Evolutionary conservation across 1,284 basidiomycete species (phyloP), one percentile per base, ranked within the genome.

Genomic region (Lentinula novae-zelandiae): DNA sequence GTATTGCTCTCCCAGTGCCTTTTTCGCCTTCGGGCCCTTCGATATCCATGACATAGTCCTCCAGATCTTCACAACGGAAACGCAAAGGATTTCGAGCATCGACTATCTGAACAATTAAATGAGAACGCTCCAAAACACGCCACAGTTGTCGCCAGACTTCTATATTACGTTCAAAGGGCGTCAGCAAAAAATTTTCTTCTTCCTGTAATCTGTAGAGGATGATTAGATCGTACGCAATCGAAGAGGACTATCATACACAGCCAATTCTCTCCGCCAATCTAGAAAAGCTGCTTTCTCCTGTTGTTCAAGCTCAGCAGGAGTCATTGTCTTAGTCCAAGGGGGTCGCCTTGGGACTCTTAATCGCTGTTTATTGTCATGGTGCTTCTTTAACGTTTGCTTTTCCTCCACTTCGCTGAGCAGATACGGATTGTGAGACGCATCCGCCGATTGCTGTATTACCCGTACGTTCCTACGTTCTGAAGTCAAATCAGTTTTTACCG

Each of bases 81-180:
- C 86, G 82, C 12, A 96, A 77, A 0, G 95, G 95, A 77, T 97
- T 97, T 49, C 95, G 85, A 9, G 94, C 96, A 71, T 98, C 95
- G 53, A 98, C 94, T 62, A 98, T 98, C 75, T 98, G 95, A 0
- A 98, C 93, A 46, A 98, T 77, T 10, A 98, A 83, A 69, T 97
- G 94, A 5, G 95, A 96, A 49, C 96, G 86, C 75, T 98, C 95
- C 17, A 97, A 74, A 0, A 98, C 96, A 63, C 95, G 83, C 95
- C 95, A 98, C 3, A 98, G 82, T 70, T 98, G 95, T 54, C 96
- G 81, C 96, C 96, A 98, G 10, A 98, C 93, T 79, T 97, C 95
- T 27, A 98, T 78, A 71, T 98, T 98, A 57, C 96, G 90, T 72
- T 98, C 95, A 68, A 97, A 98, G 0, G 95, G 96, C 0, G 95